These are phyloP conservation scores for Diplodia scrobiculata DNA, from an alignment of 2,329 filamentous ascomycete species.

Conservation along the genomic window DNA sequence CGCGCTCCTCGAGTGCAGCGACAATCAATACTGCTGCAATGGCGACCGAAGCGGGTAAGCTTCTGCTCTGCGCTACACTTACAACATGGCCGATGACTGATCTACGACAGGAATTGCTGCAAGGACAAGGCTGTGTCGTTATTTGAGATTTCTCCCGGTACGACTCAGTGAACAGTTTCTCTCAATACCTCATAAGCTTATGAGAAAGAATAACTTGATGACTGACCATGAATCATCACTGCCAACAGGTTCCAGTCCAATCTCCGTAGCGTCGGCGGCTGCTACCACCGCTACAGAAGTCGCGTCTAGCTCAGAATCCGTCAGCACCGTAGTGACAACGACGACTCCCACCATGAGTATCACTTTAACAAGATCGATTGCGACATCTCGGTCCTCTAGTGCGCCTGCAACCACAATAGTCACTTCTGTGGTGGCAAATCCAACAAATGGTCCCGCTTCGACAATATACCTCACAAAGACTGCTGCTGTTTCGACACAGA, in stretches of 20 bases:
- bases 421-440: constrained; percentile 6
- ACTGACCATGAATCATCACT: not conserved
- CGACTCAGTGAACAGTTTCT: not conserved
- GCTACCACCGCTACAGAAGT: not conserved
- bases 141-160: not conserved
- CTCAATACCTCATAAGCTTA: not conserved
- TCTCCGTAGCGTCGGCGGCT: not conserved
- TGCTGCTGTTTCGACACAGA: constrained; percentile 7
- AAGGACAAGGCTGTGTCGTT: constrained; percentile 12
- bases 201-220: not conserved
- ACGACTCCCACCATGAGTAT: not conserved
- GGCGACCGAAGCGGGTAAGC: constrained; percentile 24
- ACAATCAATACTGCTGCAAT: constrained; percentile 34
- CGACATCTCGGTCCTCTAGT: not conserved
- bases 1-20: constrained; percentile 32
- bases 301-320: not conserved
- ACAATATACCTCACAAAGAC: constrained; percentile 14
- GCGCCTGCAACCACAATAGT: not conserved
- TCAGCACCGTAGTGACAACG: not conserved
- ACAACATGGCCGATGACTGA: constrained; percentile 20
- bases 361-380: not conserved
- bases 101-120: constrained; percentile 30
- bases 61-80: constrained; percentile 20
- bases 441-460: constrained; percentile 19
- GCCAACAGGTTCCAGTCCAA: not conserved